Base-by-base conservation (phyloP, 116 monocot genomes). In the Phalaenopsis hybrid region DNA sequence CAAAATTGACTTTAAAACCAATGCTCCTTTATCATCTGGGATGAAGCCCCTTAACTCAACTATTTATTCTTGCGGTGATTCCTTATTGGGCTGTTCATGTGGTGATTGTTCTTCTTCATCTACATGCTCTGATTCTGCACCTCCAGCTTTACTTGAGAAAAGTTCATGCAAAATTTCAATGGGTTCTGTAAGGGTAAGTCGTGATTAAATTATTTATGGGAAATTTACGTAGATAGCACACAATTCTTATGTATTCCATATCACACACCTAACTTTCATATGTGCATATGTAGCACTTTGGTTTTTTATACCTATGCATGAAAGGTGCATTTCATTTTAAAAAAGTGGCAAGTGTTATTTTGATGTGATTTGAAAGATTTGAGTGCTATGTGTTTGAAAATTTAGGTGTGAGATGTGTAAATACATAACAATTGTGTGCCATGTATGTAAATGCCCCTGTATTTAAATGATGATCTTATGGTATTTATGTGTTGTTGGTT, bases 41-140 rank as follows among this genome's bases (percentile, higher is more conserved):
- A 85, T 92, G 81, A 95, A 91, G 83, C 91, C 99, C 57, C 86
- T 99, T 82, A 92, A 93, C 85, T 73, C 82, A 17, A 91, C 92
- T 21, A 81, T 85, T 75, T 92, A 91, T 93, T 89, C 95, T 72
- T 99, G 99, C 88, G 95, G 91, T 34, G 93, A 99, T 79, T 81
- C 93, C 46, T 90, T 89, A 61, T 81, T 99, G 70, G 95, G 99
- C 0, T 99, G 99, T 79, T 99, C 99, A 52, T 99, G 99, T 85
- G 99, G 99, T 80, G 99, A 99, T 86, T 99, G 99, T 44, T 92
- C 93, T 76, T 92, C 92, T 63, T 87, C 93, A 87, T 81, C 88
- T 85, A 77, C 63, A 52, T 99, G 99, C 82, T 76, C 78, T 23
- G 82, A 80, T 57, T 79, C 83, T 77, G 23, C 82, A 28, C 74